Conservation (phyloP, 2,329 filamentous ascomycete genomes). For the Trichoderma koningiopsis region DNA sequence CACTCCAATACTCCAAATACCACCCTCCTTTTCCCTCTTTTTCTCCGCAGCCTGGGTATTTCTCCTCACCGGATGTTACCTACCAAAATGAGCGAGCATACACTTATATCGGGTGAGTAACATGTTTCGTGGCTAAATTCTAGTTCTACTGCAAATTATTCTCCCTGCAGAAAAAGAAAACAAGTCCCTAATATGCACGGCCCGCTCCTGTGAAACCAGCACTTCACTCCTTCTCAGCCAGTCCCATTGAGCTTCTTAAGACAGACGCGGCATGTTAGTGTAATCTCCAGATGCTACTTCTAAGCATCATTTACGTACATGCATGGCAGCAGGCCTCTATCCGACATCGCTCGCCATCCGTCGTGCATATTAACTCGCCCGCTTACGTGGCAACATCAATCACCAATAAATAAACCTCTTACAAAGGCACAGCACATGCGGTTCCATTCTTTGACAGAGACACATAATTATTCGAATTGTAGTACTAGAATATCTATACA, state of each 20-base stretch:
- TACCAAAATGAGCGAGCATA: background rate
- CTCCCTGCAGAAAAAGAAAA: background rate
- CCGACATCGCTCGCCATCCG: background rate
- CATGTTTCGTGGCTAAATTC: background rate
- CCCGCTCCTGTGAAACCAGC: background rate
- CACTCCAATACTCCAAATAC: background rate
- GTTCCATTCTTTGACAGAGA: conserved; percentile 10
- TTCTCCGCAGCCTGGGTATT: background rate
- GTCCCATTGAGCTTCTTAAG: background rate
- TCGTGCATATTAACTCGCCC: background rate
- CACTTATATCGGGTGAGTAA: background rate
- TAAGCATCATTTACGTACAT: background rate
- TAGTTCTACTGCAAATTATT: background rate
- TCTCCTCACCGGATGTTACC: conserved; percentile 5
- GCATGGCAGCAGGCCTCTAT: background rate
- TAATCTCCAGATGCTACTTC: background rate
- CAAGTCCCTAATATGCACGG: background rate
- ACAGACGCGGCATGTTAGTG: background rate
- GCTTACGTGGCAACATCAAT: background rate
- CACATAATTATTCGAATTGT: conserved; percentile 14
- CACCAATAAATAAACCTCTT: background rate
- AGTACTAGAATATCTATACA: conserved; percentile 24
- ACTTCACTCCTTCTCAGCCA: background rate
- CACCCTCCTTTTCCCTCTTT: background rate
- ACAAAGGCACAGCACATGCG: background rate